Evolutionary conservation across 768 basidiomycete species (phyloP), one percentile per base, ranked within the genome.

Genomic region (Hygrocybe punicea): DNA sequence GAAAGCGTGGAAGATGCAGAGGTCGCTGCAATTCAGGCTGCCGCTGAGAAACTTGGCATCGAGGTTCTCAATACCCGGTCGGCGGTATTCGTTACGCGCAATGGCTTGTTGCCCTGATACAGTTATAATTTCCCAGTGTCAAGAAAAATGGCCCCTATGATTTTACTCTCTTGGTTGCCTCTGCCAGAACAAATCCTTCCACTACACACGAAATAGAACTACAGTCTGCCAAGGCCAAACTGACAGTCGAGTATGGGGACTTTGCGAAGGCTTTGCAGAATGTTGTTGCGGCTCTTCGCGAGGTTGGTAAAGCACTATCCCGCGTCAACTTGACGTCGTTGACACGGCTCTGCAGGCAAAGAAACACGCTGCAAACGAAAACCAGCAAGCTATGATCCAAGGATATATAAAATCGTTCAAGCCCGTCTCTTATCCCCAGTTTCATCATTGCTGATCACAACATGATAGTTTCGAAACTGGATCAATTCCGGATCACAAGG

Each of bases 51-150:
- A 58, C 76, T 88, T 25, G 82, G 79, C n/a, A 68, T 94, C 49
- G 87, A 90, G 59, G 80, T 91, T 9, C 68, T 93, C 57, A 93
- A 93, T 67, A 94, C 92, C 9, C 84, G 92, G 89, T 91, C 58
- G 39, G 62, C 39, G 42, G 11, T 23, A 6, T 5, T 51, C 14
- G 14, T 33, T 36, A 29, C 16, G n/a, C 13, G 17, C 17, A 14
- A 10, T 39, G n/a, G 21, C n/a, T 42, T 40, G 25, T 42, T 19
- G 16, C 19, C 6, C 13, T 21, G 7, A 36, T 13, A 10, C 53
- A 21, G n/a, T n/a, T 45, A n/a, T 39, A 21, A 25, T 29, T 17
- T 48, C 17, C 50, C 54, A 91, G 90, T 39, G 82, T 95, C 19
- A 76, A 83, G 56, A 94, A 93, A 72, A 80, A 86, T 57, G 79